Evolutionary conservation across 2,329 filamentous ascomycete species (phyloP).

Genomic region (Clonostachys rhizophaga): DNA sequence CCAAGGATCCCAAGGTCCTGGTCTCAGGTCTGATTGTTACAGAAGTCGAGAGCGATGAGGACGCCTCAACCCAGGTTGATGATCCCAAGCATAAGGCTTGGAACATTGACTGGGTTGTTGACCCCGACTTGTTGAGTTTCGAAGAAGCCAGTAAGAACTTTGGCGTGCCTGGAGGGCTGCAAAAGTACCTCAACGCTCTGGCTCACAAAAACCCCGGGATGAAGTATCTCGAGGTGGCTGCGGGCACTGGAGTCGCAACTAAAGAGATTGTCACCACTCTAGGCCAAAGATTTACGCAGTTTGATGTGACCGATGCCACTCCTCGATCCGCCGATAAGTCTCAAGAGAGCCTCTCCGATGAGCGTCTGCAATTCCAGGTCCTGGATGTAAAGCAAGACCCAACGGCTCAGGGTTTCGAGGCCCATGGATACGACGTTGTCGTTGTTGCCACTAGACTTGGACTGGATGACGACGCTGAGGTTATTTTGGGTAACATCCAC

Average conservation of each 20-base stretch:
- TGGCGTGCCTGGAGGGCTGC: too few relatives aligned
- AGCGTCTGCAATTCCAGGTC: slow-evolving; percentile 12
- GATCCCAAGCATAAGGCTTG: too few relatives aligned
- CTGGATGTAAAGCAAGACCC: slow-evolving; percentile 24
- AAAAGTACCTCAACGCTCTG: slow-evolving; percentile 1
- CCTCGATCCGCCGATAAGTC: slow-evolving; percentile 17
- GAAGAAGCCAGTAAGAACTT: too few relatives aligned
- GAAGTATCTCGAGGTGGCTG: slow-evolving; percentile 3
- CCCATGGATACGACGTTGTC: slow-evolving; percentile 16
- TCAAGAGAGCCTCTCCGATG: not conserved
- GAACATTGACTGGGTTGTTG: too few relatives aligned
- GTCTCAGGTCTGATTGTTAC: too few relatives aligned
- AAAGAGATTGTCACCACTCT: too few relatives aligned
- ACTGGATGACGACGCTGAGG: slow-evolving; percentile 14
- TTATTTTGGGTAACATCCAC: slow-evolving; percentile 12
- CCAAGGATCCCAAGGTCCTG: too few relatives aligned
- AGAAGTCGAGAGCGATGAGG: too few relatives aligned
- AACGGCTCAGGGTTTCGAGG: slow-evolving; percentile 17
- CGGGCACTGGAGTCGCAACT: not conserved
- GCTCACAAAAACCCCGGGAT: slow-evolving; percentile 4
- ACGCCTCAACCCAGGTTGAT: too few relatives aligned
- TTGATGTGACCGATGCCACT: slow-evolving; percentile 21
- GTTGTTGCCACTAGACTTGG: slow-evolving; percentile 17
- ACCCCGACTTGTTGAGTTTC: too few relatives aligned
- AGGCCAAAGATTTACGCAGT: slow-evolving; percentile 4